Evolutionary conservation across 2,329 filamentous ascomycete species (phyloP).

Genomic region (Epichloe glyceriae): DNA sequence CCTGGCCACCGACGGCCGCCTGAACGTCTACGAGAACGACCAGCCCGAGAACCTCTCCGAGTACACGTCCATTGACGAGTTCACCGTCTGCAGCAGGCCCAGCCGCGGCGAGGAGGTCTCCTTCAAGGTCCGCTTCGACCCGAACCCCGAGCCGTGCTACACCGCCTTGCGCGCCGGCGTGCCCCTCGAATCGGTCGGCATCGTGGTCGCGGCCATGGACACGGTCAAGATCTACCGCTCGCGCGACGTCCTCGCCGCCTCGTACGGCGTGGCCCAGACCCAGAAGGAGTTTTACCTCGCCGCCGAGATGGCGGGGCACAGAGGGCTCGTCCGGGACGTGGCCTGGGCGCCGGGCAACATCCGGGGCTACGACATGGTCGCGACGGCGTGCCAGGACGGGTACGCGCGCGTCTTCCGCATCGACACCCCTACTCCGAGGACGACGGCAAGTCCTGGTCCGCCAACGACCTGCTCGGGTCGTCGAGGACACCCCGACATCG

Average conservation of each 20-base stretch:
- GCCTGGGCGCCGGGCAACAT: constrained; percentile 90
- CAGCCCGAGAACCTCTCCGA: constrained; percentile 69
- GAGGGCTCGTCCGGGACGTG: constrained; percentile 70
- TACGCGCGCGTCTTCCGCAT: constrained; percentile 79
- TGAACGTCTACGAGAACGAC: constrained; percentile 74
- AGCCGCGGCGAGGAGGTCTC: constrained; percentile 72
- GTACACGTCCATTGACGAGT: constrained; percentile 63
- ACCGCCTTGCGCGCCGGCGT: constrained; percentile 69
- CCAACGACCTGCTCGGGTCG: constrained; percentile 28
- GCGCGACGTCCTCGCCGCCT: constrained; percentile 39
- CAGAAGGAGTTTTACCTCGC: constrained; percentile 77
- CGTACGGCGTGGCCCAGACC: constrained; percentile 39
- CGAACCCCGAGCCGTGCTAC: constrained; percentile 71
- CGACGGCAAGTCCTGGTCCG: constrained; percentile 38
- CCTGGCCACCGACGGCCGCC: constrained; percentile 67
- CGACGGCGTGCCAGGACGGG: constrained; percentile 87
- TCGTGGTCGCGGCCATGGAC: constrained; percentile 81
- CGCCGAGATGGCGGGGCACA: constrained; percentile 59
- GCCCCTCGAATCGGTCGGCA: constrained; percentile 60
- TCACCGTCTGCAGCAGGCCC: constrained; percentile 58
- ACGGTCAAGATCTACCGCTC: constrained; percentile 74
- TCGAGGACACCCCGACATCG: not conserved
- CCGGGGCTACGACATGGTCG: constrained; percentile 77
- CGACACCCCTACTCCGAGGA: constrained; percentile 41
- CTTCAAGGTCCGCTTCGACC: constrained; percentile 79